Conservation (phyloP, 805 yeast genomes). For the Wickerhamiella alocasiicola region DNA sequence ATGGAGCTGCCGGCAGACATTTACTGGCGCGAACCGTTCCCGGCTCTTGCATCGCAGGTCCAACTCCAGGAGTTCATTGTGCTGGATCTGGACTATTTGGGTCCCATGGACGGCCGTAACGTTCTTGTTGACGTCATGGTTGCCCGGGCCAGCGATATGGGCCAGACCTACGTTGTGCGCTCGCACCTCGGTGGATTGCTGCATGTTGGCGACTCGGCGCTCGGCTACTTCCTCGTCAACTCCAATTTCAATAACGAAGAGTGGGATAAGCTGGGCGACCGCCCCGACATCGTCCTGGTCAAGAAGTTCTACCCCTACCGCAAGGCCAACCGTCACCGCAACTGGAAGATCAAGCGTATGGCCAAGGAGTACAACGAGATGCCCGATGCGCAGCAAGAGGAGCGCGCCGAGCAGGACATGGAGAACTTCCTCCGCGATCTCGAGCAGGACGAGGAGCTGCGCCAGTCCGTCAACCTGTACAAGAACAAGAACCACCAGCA, state of each 20-base stretch:
- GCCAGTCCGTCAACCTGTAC: conserved; percentile 81
- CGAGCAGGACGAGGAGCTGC: conserved; percentile 91
- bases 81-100: conserved; percentile 83
- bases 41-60: conserved; percentile 46
- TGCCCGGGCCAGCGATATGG: conserved; percentile 70
- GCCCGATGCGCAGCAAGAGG: conserved; percentile 52
- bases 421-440: conserved; percentile 92
- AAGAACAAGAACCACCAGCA: conserved; percentile 45
- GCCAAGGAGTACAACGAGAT: conserved; percentile 61
- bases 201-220: conserved; percentile 85
- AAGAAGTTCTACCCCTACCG: conserved; percentile 64
- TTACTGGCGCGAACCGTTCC: conserved; percentile 73
- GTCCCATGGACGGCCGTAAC: conserved; percentile 59
- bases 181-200: conserved; percentile 82
- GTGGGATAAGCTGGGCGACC: conserved; percentile 50
- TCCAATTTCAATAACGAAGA: conserved; percentile 72
- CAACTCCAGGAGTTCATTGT: conserved; percentile 76
- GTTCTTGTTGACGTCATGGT: conserved; percentile 78
- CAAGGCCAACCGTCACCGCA: conserved; percentile 62
- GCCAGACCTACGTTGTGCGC: conserved; percentile 61
- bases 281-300: conserved; percentile 14
- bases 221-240: conserved; percentile 75
- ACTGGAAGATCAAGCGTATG: conserved; percentile 95
- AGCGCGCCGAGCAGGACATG: conserved; percentile 86
- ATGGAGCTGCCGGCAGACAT: conserved; percentile 60